Evolutionary conservation across 371 early-diverging fungal species (phyloP).

Genomic region (Sporodiniella umbellata): DNA sequence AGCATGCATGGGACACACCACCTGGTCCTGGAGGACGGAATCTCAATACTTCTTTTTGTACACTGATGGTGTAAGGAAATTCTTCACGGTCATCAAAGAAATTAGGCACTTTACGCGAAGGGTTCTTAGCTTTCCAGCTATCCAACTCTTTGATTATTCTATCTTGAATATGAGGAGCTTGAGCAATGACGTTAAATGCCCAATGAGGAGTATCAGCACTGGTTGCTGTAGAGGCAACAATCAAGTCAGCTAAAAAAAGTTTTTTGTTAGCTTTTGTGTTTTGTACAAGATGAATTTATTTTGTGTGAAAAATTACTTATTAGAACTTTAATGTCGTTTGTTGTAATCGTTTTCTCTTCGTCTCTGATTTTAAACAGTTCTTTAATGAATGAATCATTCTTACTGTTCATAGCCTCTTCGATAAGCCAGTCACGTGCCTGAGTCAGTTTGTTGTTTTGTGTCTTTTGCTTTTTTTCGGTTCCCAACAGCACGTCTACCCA

Average conservation of each 20-base stretch:
- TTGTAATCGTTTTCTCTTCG: constrained; percentile 16
- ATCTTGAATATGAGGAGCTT: constrained; percentile 17
- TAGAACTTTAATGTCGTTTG: constrained; percentile 16
- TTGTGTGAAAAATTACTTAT: no score
- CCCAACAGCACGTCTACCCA: constrained; percentile 5
- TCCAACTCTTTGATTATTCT: constrained; percentile 13
- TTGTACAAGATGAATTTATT: no score
- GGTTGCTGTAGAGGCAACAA: constrained; percentile 23
- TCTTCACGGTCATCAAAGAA: constrained; percentile 17
- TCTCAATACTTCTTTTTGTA: constrained; percentile 24
- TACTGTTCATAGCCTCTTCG: constrained; percentile 1
- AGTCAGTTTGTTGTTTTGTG: not conserved
- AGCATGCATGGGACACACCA: constrained; percentile 15
- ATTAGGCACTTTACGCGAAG: constrained; percentile 7
- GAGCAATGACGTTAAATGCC: constrained; percentile 12
- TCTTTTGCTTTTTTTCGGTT: not conserved
- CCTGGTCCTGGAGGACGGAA: constrained; percentile 9
- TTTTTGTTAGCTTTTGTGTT: not conserved
- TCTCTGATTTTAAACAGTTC: constrained; percentile 14
- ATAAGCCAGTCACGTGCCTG: not conserved
- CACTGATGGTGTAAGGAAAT: constrained; percentile 16
- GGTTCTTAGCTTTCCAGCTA: constrained; percentile 6
- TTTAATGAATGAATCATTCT: constrained; percentile 18
- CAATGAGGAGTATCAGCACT: constrained; percentile 13
- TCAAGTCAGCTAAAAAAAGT: constrained; percentile 17